Evolutionary conservation across 2,329 filamentous ascomycete genomes (phyloP), one percentile per base, ranked within the genome.

Genomic region (Colletotrichum coccodes): DNA sequence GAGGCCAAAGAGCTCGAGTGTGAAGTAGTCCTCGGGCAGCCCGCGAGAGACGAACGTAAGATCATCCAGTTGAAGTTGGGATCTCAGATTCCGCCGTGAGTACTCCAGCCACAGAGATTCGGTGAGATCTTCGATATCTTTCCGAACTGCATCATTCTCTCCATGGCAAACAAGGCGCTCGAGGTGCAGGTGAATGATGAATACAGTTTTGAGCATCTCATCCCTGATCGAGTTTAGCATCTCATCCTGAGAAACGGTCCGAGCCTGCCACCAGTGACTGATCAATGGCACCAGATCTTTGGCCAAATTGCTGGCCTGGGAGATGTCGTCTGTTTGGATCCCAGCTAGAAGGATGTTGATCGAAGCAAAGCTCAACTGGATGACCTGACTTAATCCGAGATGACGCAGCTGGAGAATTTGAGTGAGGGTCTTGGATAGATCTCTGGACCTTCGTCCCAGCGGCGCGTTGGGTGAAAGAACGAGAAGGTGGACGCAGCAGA

Each of bases 71-170:
- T 94, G 92, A 12, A 98, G 84, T 42, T 91, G 88, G 54, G 93
- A 90, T 67, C 89, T 89, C 54, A 92, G 90, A 40, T 89, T 85
- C 69, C 94, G 87, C 71, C 85, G 90, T 4, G 89, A 85, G 78
- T 98, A 98, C 74, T 98, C 95, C 9, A 82, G 82, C 82, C 91
- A 92, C n/a, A 99, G 80, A 4, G 87, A 84, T 50, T 94, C 91
- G 38, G 90, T 77, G 2, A 98, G 79, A n/a, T 87, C 87, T 71
- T 91, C 88, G 6, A 97, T 62, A 72, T 86, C 78, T 50, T 75
- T 82, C 32, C 79, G 77, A 63, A 85, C 78, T 62, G 73, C 76
- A 64, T 75, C 78, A 72, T 81, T 79, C 3, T 79, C 76, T 8
- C 79, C 76, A 59, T 86, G 82, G 46, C 79, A 76, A 30, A 86